A percentile compares a stretch with the other conserved stretches of the same genome.
Evolutionary conservation across 164 flowering plant species (phyloP).

Genomic region (Sedum album): DNA sequence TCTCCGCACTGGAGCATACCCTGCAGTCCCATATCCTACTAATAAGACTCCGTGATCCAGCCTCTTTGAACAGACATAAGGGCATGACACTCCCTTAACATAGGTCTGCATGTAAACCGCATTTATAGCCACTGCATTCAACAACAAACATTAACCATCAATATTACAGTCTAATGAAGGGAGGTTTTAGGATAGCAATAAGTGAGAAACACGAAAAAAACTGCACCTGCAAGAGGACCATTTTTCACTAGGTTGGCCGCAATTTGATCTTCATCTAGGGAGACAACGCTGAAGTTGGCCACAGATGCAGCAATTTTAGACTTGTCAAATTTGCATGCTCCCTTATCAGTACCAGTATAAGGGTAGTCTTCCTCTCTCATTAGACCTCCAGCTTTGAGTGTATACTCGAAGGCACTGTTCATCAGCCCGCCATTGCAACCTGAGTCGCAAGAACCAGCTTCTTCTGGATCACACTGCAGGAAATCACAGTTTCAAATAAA

Average conservation of each 20-base stretch:
- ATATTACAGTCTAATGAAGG: too few species aligned
- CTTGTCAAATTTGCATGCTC: conserved; percentile 84
- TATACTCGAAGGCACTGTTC: conserved; percentile 89
- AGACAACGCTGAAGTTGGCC: conserved; percentile 84
- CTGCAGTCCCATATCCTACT: conserved; percentile 13
- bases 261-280: conserved; percentile 87
- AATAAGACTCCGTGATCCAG: conserved; percentile 84
- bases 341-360: conserved; percentile 73
- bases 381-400: conserved; percentile 90
- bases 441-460: conserved; percentile 62
- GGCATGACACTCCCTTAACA: too few species aligned
- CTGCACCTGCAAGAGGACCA: conserved; percentile 97
- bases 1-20: conserved; percentile 39
- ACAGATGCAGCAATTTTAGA: conserved; percentile 71
- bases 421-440: conserved; percentile 96
- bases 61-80: too few species aligned
- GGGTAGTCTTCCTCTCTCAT: conserved; percentile 89
- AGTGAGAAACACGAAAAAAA: too few species aligned
- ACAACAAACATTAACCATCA: conserved; percentile 54
- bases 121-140: conserved; percentile 80
- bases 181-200: too few species aligned
- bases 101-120: conserved; percentile 95
- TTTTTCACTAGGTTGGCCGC: conserved; percentile 92
- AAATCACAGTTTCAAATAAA: conserved; percentile 7
- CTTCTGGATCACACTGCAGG: conserved; percentile 97